Base-by-base conservation (phyloP, 1,284 basidiomycete genomes). In the Ganoderma sinense region DNA sequence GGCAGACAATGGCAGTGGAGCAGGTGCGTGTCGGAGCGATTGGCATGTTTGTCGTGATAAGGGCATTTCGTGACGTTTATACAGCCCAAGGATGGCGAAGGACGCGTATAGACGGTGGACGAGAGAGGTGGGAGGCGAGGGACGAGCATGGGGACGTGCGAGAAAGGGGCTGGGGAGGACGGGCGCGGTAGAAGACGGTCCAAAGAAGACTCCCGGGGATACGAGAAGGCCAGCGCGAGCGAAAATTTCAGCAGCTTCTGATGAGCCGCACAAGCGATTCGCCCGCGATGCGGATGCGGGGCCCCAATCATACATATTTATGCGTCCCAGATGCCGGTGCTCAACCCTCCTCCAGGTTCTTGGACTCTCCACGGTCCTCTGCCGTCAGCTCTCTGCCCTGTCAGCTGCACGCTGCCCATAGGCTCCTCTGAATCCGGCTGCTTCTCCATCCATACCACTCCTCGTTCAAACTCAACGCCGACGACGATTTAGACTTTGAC, bases 221-320 rank as follows among this genome's bases (percentile, higher is more conserved):
- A n/a, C 33, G 14, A 61, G n/a, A 41, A 40, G 59, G 13, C 23
- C 23, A 53, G 23, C 48, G 26, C 23, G 48, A 26, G 7, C 33
- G 33, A 39, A 31, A 60, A 23, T n/a, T 60, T 61, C 39, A 40
- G 40, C 39, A 43, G 23, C 39, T 61, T 61, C 59, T 61, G 59
- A 61, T 61, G 23, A 61, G 59, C 59, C 59, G 59, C 2, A 40
- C 40, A 61, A 41, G 59, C 59, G 59, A 61, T 11, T 43, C 39
- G 59, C 39, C 39, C 39, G n/a, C 13, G 39, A n/a, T 39, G 33
- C 39, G 59, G 39, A n/a, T 39, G 33, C 39, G 59, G 39, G 59
- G 59, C 23, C 59, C 40, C 59, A 41, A 61, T 43, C 59, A 23
- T 40, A 5, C 59, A 40, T 56, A 61, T 43, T 61, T 61, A 41